Conservation (phyloP, 148 eudicot species). For the Chenopodium berlandieri region DNA sequence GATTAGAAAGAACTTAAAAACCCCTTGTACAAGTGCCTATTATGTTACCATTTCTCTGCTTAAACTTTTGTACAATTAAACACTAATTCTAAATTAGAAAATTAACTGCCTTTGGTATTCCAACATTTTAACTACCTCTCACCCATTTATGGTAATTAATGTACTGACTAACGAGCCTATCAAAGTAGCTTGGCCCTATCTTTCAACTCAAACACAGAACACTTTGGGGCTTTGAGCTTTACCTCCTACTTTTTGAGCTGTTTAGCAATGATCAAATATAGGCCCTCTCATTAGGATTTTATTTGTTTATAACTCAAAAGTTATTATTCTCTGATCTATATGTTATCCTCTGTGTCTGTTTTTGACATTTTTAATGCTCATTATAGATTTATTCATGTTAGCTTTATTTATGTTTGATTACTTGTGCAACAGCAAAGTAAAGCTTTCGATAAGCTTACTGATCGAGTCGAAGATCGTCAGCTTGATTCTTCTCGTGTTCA, state of each 20-base stretch:
- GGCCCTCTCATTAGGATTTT: no score
- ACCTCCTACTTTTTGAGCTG: not conserved
- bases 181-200: not conserved
- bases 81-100: not conserved
- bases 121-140: not conserved
- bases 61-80: not conserved
- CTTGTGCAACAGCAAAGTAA: conserved; percentile 85
- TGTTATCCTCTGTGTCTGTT: not conserved
- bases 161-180: not conserved
- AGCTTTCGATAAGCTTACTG: conserved; percentile 94
- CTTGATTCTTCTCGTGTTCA: conserved; percentile 93
- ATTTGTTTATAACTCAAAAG: not conserved
- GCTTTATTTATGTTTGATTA: no score
- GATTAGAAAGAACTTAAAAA: not conserved
- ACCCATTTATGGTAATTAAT: no score
- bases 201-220: no score
- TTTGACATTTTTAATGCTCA: not conserved
- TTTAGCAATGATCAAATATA: no score
- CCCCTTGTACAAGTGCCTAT: not conserved
- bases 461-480: conserved; percentile 95
- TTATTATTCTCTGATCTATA: not conserved
- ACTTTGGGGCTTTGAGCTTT: not conserved
- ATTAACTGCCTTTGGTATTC: not conserved
- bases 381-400: no score
- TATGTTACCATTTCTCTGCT: not conserved